Percentiles rank a stretch among this genome's conserved stretches.
Evolutionary conservation across 176 grass and related monocot species (phyloP).

Genomic region (Poa pratensis): DNA sequence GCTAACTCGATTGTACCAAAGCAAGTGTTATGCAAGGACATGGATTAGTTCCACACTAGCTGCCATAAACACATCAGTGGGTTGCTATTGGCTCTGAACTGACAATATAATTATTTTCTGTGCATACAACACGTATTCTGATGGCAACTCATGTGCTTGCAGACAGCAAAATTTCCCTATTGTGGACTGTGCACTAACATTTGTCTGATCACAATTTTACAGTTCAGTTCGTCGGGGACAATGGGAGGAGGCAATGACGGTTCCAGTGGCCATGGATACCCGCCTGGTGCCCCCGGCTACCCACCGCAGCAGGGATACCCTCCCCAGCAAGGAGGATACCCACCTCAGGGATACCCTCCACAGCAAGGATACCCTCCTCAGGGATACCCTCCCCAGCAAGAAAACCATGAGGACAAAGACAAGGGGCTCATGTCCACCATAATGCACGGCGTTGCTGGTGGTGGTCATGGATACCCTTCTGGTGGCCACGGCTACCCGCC

Average conservation of each 20-base stretch:
- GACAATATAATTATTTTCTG: not conserved
- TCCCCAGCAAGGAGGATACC: slow-evolving; percentile 1
- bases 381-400: not conserved
- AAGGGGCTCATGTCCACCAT: slow-evolving; percentile 5
- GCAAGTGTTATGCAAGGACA: not conserved
- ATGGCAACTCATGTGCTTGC: not conserved
- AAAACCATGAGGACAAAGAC: no score
- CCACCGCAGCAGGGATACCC: slow-evolving; percentile 25
- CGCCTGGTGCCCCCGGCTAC: not conserved
- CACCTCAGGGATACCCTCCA: not conserved
- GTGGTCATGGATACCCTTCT: not conserved
- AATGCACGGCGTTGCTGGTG: not conserved
- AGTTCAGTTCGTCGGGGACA: not conserved
- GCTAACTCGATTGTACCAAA: not conserved
- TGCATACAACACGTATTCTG: not conserved
- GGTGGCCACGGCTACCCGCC: not conserved
- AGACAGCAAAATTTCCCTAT: not conserved
- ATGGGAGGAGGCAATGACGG: slow-evolving; percentile 24
- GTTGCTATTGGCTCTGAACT: not conserved
- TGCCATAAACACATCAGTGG: not conserved
- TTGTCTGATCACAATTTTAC: not conserved
- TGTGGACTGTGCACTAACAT: not conserved
- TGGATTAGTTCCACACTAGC: not conserved
- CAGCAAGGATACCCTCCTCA: not conserved
- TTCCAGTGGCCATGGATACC: slow-evolving; percentile 2